A percentile compares a stretch with the other conserved stretches of the same genome.
phyloP scores from a whole-genome alignment of 306 rosid genomes.

The Pyrus bretschneideri region DNA sequence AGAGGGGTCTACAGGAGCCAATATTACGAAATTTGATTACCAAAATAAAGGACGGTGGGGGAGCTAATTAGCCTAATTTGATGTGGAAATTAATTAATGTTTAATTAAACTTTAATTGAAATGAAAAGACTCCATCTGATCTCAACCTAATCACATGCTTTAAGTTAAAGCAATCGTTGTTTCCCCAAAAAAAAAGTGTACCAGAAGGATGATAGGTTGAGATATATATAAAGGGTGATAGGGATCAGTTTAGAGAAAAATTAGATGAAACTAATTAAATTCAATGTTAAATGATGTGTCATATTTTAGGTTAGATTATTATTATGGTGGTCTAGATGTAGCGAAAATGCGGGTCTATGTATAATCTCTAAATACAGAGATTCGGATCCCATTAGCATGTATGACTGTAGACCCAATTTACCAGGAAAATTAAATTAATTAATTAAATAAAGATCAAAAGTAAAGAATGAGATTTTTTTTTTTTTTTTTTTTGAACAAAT shows the following conservation, averaged over 20 bases:
- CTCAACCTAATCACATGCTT: slow-evolving; percentile 42
- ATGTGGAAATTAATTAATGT: slow-evolving; percentile 3
- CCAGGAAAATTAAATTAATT: not conserved
- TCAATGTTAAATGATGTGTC: too few species aligned
- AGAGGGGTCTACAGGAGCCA: slow-evolving; percentile 2
- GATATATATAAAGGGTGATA: too few species aligned
- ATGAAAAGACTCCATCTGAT: slow-evolving; percentile 18
- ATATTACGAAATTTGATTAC: not conserved
- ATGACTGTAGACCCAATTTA: slow-evolving; percentile 9
- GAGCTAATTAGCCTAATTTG: not conserved
- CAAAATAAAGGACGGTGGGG: slow-evolving; percentile 23
- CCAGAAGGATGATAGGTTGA: slow-evolving; percentile 25
- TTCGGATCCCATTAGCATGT: not conserved
- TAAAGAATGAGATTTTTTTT: too few species aligned
- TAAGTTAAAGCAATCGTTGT: slow-evolving; percentile 52
- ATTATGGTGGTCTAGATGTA: too few species aligned
- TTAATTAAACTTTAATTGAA: slow-evolving; percentile 40
- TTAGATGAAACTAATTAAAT: too few species aligned
- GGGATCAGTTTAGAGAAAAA: too few species aligned
- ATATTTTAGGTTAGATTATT: too few species aligned
- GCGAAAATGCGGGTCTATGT: too few species aligned
- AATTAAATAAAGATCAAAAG: too few species aligned
- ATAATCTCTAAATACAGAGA: too few species aligned
- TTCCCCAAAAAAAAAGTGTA: slow-evolving; percentile 32
- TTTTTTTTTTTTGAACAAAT: too few species aligned